Base-by-base conservation (phyloP, 2,329 filamentous ascomycete genomes). In the Chaetomium olivaceum region DNA sequence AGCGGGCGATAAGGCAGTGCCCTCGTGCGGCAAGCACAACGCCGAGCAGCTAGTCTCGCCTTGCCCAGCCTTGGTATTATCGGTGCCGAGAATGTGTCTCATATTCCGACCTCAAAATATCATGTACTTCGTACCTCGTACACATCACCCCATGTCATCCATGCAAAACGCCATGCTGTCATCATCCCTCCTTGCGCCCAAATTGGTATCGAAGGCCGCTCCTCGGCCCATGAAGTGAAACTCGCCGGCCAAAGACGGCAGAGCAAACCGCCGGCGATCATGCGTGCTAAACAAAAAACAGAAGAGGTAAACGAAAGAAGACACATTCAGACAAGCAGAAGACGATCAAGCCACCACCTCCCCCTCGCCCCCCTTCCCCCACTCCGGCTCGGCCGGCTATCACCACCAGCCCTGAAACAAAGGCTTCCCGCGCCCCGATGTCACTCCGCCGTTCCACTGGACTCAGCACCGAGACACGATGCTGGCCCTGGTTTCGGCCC, bases 131-230 rank as follows among this genome's bases (percentile, higher is more conserved):
- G 21, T 27, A 50, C 19, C 21, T 21, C 33, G n/a, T 58, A 54
- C 16, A 39, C 58, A 39, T 52, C n/a, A 46, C 25, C 62, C 25
- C 21, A 57, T 57, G 9, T 21, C 27, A 43, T 46, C 31, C 31
- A 54, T 21, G 25, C 27, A 65, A 58, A 58, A 65, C 54, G 54
- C 63, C 54, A 48, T 58, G 58, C 39, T 58, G 48, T 51, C 36
- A 48, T n/a, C 39, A 25, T 48, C 60, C 52, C 19, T 33, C 62
- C 7, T 29, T 48, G 2, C 19, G 46, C 62, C 63, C 46, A 46
- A 54, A 58, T 16, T 54, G 63, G 58, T 62, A 62, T 62, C 58
- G 46, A 36, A 43, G 43, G 50, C 62, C 51, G 39, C 21, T 31
- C 43, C n/a, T 8, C 7, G 43, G 36, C 57, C 39, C 19, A 29